Evolutionary conservation across 2,329 filamentous ascomycete species (phyloP).

Genomic region (Hymenoscyphus occultus): DNA sequence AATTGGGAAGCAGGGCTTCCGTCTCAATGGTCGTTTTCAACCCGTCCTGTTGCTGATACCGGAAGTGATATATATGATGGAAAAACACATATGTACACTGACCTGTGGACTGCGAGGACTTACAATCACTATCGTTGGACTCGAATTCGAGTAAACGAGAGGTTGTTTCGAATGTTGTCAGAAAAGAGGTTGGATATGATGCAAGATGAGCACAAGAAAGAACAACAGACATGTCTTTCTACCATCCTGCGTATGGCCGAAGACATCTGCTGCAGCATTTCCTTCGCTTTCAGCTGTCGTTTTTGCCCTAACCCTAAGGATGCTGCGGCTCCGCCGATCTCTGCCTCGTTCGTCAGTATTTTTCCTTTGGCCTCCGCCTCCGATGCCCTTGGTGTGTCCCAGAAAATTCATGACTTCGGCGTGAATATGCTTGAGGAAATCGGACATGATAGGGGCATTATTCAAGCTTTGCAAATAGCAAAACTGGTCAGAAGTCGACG

Average conservation of each 20-base stretch:
- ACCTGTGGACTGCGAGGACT: slow-evolving; percentile 29
- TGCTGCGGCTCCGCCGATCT: slow-evolving; percentile 16
- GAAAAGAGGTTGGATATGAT: slow-evolving; percentile 6
- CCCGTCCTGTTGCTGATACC: background rate
- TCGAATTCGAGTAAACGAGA: slow-evolving; percentile 28
- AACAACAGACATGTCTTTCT: slow-evolving; percentile 16
- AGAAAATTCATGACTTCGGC: slow-evolving; percentile 25
- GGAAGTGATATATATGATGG: slow-evolving; percentile 17
- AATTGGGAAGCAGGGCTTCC: slow-evolving; percentile 24
- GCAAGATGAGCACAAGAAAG: slow-evolving; percentile 14
- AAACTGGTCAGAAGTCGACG: slow-evolving; percentile 12
- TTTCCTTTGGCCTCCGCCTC: slow-evolving; percentile 27
- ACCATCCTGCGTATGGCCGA: slow-evolving; percentile 23
- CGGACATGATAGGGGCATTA: slow-evolving; percentile 25
- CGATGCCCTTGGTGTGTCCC: slow-evolving; percentile 22
- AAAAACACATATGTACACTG: slow-evolving; percentile 23
- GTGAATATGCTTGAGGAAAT: slow-evolving; percentile 24
- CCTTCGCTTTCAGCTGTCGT: slow-evolving; percentile 18
- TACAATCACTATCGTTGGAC: slow-evolving; percentile 29
- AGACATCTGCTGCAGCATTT: slow-evolving; percentile 28
- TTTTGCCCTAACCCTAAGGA: background rate
- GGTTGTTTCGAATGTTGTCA: slow-evolving; percentile 13
- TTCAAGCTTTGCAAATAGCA: slow-evolving; percentile 21
- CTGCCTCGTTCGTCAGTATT: slow-evolving; percentile 24
- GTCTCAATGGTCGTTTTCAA: slow-evolving; percentile 21